phyloP scores from a whole-genome alignment of 1,139 yeast species.

The Kodamaea ohmeri region DNA sequence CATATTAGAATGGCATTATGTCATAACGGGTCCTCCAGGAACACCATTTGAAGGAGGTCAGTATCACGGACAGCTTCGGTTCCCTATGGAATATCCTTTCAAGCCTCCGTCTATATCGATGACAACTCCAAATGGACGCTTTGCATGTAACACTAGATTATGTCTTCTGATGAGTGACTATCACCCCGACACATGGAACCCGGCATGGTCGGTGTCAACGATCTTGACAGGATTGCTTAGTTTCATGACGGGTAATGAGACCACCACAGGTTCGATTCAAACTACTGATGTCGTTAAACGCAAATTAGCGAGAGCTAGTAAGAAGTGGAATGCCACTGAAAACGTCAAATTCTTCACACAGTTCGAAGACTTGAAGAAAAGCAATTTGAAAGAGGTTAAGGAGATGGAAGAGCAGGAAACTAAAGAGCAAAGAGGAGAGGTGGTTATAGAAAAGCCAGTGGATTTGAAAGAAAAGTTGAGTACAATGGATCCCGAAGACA shows the following conservation, averaged over 20 bases:
- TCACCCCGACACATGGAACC: conserved; percentile 94
- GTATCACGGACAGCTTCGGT: conserved; percentile 81
- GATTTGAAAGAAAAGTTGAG: conserved; percentile 26
- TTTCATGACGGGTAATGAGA: conserved; percentile 67
- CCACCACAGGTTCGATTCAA: conserved; percentile 39
- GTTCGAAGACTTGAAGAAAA: conserved; percentile 65
- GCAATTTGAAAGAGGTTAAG: conserved; percentile 37
- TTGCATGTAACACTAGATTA: conserved; percentile 71
- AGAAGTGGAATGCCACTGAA: conserved; percentile 59
- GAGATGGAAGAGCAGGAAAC: conserved; percentile 15
- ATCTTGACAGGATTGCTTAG: conserved; percentile 81
- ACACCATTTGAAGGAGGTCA: conserved; percentile 86
- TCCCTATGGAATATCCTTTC: conserved; percentile 87
- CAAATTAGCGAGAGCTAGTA: conserved; percentile 50
- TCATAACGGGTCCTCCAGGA: conserved; percentile 81
- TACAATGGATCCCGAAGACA: conserved; percentile 44
- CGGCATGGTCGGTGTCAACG: conserved; percentile 90
- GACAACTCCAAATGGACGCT: conserved; percentile 84
- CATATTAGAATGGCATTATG: conserved; percentile 63
- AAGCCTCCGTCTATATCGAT: conserved; percentile 89
- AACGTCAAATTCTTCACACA: conserved; percentile 56
- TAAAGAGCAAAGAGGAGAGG: conserved; percentile 1
- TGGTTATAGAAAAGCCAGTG: conserved; percentile 15
- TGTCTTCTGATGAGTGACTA: conserved; percentile 89
- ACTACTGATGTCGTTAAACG: conserved; percentile 38